Percentiles rank a stretch among this genome's conserved stretches.
Conservation (phyloP, 495 filamentous ascomycete genomes). For the Zalerion maritima region DNA sequence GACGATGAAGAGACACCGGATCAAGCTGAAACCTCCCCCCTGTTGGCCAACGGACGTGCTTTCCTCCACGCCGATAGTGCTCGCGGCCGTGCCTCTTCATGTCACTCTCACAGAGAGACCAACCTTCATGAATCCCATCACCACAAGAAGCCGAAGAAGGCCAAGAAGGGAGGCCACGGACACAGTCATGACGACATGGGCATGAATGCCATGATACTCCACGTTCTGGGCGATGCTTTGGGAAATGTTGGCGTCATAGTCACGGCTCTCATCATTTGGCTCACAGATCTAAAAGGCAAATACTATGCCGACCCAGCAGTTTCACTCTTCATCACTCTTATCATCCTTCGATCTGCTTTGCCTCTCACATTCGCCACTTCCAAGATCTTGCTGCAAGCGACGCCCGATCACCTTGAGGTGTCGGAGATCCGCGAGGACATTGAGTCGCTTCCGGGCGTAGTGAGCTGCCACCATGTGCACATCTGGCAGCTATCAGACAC, state of each 20-base stretch:
- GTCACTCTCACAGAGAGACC: conserved; percentile 28
- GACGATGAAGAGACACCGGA: conserved; percentile 32
- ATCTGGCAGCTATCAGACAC: conserved; percentile 95
- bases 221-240: conserved; percentile 90
- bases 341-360: conserved; percentile 83
- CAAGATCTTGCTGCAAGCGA: conserved; percentile 88
- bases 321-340: conserved; percentile 88
- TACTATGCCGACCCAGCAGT: conserved; percentile 85
- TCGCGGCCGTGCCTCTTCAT: no score
- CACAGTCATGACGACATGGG: conserved; percentile 82
- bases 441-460: conserved; percentile 61
- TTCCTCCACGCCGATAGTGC: no score
- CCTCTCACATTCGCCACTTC: conserved; percentile 86
- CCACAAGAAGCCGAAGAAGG: conserved; percentile 61
- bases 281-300: conserved; percentile 43
- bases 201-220: conserved; percentile 94
- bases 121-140: conserved; percentile 51
- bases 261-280: conserved; percentile 88
- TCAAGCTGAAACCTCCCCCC: conserved; percentile 30
- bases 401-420: conserved; percentile 70
- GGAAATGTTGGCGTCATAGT: conserved; percentile 93
- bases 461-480: conserved; percentile 87
- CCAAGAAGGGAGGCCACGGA: conserved; percentile 44
- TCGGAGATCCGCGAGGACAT: conserved; percentile 91
- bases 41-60: conserved; percentile 19